These are phyloP conservation scores for Tuber indicum DNA, from an alignment of 495 filamentous ascomycete genomes.

Conservation along the genomic window DNA sequence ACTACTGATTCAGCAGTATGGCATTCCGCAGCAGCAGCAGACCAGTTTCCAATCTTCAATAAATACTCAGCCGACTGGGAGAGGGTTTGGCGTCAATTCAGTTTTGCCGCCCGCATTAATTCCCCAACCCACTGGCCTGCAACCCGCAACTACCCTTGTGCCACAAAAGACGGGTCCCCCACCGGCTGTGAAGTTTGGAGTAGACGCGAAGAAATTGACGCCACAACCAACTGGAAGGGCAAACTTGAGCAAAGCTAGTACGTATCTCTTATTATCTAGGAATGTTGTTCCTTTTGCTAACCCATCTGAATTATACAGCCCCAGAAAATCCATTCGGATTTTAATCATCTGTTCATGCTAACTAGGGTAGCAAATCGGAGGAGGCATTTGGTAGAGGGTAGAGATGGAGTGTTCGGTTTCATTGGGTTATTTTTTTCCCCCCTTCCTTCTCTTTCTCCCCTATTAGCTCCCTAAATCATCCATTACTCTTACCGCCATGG, in stretches of 20 bases:
- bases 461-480: background rate
- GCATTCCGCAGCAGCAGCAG: conserved; percentile 52
- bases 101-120: conserved; percentile 53
- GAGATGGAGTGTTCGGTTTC: background rate
- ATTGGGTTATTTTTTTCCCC: background rate
- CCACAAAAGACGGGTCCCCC: conserved; percentile 93
- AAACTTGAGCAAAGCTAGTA: conserved; percentile 90
- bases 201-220: conserved; percentile 66
- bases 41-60: conserved; percentile 48
- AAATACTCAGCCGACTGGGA: conserved; percentile 24
- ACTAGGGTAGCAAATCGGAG: background rate
- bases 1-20: conserved; percentile 42
- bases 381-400: background rate
- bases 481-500: background rate
- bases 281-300: conserved; percentile 22
- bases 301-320: conserved; percentile 49
- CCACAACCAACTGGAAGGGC: conserved; percentile 90
- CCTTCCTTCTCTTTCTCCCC: background rate
- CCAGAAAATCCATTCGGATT: conserved; percentile 92
- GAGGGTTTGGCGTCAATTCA: conserved; percentile 51
- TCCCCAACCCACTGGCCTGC: conserved; percentile 45
- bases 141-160: conserved; percentile 48
- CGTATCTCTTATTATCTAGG: conserved; percentile 48
- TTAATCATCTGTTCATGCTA: conserved; percentile 44
- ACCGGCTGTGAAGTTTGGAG: conserved; percentile 82